Evolutionary conservation across 306 rosid genomes (phyloP), one percentile per base, ranked within the genome.

Genomic region (Quercus cerris): DNA sequence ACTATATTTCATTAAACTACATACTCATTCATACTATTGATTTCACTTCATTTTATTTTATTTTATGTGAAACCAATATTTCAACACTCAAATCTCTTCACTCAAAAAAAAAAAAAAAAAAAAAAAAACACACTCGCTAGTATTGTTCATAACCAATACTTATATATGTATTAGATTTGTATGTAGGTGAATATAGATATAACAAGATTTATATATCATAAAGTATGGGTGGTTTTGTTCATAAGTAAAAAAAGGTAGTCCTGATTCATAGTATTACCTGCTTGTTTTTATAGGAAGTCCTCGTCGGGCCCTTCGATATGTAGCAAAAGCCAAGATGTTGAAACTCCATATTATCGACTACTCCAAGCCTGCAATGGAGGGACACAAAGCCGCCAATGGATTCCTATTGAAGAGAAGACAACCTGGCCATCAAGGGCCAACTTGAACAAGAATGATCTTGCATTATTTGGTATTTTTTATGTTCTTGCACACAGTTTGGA

Each of bases 361-460:
- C 93, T 96, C 79, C 91, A 90, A 81, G 82, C 86, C 81, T 96
- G 98, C 90, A 88, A 93, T 4, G 97, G 91, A 55, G 99, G 98
- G 84, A 89, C 97, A 56, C 91, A 89, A 64, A 91, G 91, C 90
- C 90, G 85, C 77, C 85, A 94, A 19, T 93, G 99, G 98, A 86
- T 89, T 85, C 85, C 98, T 77, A 86, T 96, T 84, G 82, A 90
- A 71, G 82, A 84, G 75, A 86, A 90, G 83, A 76, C 46, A 41
- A 41, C 73, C 76, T 96, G 98, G 98, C 97, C 99, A 83, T 90
- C 94, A 14, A 86, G 97, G 80, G 93, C 90, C 82, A 81, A 75
- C 83, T 80, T 86, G 80, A 85, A 85, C 84, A 88, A 88, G 83
- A 86, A 81, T 17, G 97, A 91, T 79, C 94, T 93, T 31, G 85